Conservation (phyloP, 1,284 basidiomycete species). For the Athelia psychrophila region DNA sequence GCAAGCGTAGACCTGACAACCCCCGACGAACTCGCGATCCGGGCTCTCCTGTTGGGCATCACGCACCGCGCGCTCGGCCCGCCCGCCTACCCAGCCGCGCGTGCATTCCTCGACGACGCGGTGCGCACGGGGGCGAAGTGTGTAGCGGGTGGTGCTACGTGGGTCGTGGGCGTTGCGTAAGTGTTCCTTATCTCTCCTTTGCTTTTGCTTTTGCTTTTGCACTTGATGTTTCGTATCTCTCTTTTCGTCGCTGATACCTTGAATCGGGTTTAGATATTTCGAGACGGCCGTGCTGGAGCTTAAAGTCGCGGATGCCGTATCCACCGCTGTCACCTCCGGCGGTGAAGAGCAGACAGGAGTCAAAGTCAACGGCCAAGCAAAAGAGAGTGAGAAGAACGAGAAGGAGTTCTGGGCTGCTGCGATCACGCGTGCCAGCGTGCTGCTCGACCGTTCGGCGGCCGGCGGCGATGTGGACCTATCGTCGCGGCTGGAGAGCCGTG, state of each 20-base stretch:
- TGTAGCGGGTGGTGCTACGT: conserved; percentile 48
- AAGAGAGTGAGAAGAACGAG: conserved; percentile 2
- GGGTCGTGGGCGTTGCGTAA: conserved; percentile 63
- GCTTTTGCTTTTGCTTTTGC: too few species aligned
- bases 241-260: too few species aligned
- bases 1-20: conserved; percentile 50
- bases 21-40: conserved; percentile 66
- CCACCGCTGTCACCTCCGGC: conserved; percentile 6
- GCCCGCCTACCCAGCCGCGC: conserved; percentile 40
- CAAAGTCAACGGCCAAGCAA: conserved; percentile 12
- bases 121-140: conserved; percentile 28
- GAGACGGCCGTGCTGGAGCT: conserved; percentile 67
- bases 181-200: too few species aligned
- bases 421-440: conserved; percentile 43
- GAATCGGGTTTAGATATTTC: too few species aligned
- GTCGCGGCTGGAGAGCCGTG: conserved; percentile 64
- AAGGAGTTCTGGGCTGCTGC: conserved; percentile 44
- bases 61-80: conserved; percentile 48
- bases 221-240: too few species aligned
- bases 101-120: conserved; percentile 51
- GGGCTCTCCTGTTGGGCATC: conserved; percentile 66
- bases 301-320: conserved; percentile 43
- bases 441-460: conserved; percentile 54
- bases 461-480: conserved; percentile 55
- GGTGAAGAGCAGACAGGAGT: conserved; percentile 10